Evolutionary conservation across 345 rosid genomes (phyloP), one percentile per base, ranked within the genome.

Genomic region (Rubroshorea leprosula): DNA sequence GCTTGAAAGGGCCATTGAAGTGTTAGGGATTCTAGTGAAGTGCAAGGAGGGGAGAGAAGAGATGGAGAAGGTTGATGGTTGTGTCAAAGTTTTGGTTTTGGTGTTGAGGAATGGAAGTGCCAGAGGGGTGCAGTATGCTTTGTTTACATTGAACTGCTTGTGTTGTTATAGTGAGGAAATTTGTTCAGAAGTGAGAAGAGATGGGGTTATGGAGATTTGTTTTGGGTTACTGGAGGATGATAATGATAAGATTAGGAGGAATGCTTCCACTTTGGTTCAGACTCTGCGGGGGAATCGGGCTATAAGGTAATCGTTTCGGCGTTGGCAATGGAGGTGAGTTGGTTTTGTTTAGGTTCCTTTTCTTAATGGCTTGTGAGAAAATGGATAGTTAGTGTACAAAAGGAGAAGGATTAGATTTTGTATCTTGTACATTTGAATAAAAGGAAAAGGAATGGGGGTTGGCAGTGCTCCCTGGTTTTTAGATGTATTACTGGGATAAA

Each of bases 11-110:
- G 92, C 96, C 0, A 87, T 94, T 22, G 90, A 85, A 57, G 96
- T 90, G 59, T 70, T 94, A 89, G 89, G 92, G 9, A 48, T 82
- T 61, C 62, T 94, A 75, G 96, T 78, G 4, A 94, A 87, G 72
- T 85, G 95, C 57, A 84, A 76, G 70, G 95, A 89, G 72, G 99
- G 99, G 47, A 78, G 92, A 60, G 90, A 83, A 27, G 87, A 78
- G 63, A 90, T 87, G 89, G 72, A 63, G 11, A 79, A 70, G 70
- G 69, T 73, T 24, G 38, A 45, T 67, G 90, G 86, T 18, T 78
- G 80, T 60, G 80, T 85, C 47, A 65, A 74, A 35, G 78, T 85
- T 68, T 75, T 94, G 72, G 86, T 80, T 12, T 61, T 70, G 6
- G 83, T 81, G 50, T 55, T 83, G 66, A 79, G 70, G 69, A 74